phyloP scores from a whole-genome alignment of 177 flowering plant species.

The Tripterygium wilfordii region DNA sequence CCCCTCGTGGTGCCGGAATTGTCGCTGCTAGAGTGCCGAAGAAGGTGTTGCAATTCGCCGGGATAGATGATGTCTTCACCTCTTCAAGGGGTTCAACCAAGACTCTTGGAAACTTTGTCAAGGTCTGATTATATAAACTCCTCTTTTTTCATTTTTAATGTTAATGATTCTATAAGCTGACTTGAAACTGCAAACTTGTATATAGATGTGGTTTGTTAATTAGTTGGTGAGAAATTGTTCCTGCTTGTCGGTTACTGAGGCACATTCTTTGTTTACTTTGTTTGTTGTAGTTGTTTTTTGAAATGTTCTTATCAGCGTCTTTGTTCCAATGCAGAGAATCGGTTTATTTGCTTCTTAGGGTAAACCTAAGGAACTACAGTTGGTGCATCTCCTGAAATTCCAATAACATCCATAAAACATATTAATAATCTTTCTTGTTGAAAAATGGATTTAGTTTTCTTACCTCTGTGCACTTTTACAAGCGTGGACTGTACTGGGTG shows the following conservation, averaged over 20 bases:
- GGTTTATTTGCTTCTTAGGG: no score
- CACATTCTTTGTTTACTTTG: no score
- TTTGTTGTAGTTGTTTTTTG: no score
- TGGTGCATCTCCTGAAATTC: no score
- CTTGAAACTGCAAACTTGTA: no score
- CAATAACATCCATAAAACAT: no score
- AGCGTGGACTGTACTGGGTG: no score
- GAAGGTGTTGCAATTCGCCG: conserved; percentile 71
- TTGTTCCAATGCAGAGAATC: no score
- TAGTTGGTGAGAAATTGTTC: not conserved
- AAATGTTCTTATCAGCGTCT: no score
- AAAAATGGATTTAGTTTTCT: not conserved
- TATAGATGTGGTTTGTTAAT: not conserved
- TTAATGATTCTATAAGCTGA: not conserved
- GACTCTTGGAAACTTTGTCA: conserved; percentile 65
- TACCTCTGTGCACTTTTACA: not conserved
- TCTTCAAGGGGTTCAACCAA: conserved; percentile 66
- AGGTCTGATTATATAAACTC: conserved; percentile 22
- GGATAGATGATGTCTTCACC: conserved; percentile 60
- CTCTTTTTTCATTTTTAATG: not conserved
- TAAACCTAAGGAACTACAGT: no score
- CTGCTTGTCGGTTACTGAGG: not conserved
- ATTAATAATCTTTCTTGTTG: no score
- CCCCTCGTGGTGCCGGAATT: conserved; percentile 66
- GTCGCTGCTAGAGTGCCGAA: conserved; percentile 75